These are phyloP conservation scores for Phylloporus sp. DNA, from an alignment of 768 basidiomycete species.

Conservation along the genomic window DNA sequence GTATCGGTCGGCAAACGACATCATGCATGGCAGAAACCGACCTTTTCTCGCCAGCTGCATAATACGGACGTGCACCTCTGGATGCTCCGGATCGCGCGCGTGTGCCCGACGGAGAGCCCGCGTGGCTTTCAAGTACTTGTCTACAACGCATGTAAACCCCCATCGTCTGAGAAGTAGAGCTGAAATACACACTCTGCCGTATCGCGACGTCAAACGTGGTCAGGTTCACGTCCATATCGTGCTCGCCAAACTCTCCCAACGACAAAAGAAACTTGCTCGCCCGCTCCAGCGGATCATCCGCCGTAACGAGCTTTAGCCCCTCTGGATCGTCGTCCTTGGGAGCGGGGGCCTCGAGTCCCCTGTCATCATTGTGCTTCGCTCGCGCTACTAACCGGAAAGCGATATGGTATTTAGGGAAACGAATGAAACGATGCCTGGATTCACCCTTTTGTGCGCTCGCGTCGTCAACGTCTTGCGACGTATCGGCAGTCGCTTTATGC, in stretches of 20 bases:
- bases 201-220: conserved; percentile 76
- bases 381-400: conserved; percentile 21
- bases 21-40: conserved; percentile 24
- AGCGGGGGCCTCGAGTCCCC: conserved; percentile 54
- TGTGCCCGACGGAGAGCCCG: conserved; percentile 59
- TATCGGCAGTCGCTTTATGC: conserved; percentile 50
- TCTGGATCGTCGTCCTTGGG: conserved; percentile 80
- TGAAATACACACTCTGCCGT: conserved; percentile 59
- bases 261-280: conserved; percentile 69
- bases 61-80: conserved; percentile 68
- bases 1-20: background rate
- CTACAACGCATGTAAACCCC: conserved; percentile 35
- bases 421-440: conserved; percentile 14
- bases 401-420: conserved; percentile 8
- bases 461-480: conserved; percentile 34
- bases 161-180: background rate
- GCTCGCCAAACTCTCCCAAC: conserved; percentile 46
- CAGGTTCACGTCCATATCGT: conserved; percentile 67
- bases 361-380: conserved; percentile 51
- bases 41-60: conserved; percentile 57
- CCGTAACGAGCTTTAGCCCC: conserved; percentile 63
- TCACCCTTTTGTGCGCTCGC: conserved; percentile 57
- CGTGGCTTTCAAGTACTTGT: conserved; percentile 75
- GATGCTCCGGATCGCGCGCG: conserved; percentile 47
- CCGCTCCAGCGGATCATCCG: conserved; percentile 63